Evolutionary conservation across 257 asterid species (phyloP).

Genomic region (Forsythia viridissima): DNA sequence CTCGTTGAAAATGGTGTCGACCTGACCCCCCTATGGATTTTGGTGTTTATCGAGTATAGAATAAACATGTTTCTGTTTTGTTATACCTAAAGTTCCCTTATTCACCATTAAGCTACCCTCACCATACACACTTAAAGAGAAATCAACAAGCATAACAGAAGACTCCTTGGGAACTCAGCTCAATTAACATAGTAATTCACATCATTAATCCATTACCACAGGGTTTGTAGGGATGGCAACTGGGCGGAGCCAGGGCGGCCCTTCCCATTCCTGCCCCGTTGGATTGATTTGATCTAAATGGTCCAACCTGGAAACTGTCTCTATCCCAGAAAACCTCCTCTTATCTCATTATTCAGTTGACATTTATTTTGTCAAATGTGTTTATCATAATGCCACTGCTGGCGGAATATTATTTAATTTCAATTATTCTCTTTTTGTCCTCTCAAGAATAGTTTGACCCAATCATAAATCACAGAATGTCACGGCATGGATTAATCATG

Average conservation of each 20-base stretch:
- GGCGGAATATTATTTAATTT: background rate
- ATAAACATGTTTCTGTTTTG: too few species aligned
- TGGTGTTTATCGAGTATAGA: background rate
- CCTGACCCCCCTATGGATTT: background rate
- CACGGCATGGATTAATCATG: background rate
- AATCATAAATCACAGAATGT: background rate
- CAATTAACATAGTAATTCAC: too few species aligned
- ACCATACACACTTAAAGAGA: too few species aligned
- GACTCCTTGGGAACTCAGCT: too few species aligned
- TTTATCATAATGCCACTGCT: background rate
- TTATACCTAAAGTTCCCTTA: too few species aligned
- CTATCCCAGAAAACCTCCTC: slow-evolving; percentile 39
- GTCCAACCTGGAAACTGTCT: slow-evolving; percentile 21
- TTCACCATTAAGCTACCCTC: too few species aligned
- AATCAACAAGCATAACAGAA: too few species aligned
- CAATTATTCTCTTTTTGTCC: background rate
- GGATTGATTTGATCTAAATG: slow-evolving; percentile 12
- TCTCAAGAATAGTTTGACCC: background rate
- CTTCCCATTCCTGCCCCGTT: too few species aligned
- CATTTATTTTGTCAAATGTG: background rate
- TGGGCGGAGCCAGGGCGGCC: too few species aligned
- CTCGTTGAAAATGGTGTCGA: background rate
- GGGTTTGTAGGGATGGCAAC: too few species aligned
- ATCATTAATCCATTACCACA: too few species aligned
- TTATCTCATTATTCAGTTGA: slow-evolving; percentile 27